Evolutionary conservation across 768 basidiomycete genomes (phyloP), one percentile per base, ranked within the genome.

Genomic region (Tylopilus cervinicoccineus): DNA sequence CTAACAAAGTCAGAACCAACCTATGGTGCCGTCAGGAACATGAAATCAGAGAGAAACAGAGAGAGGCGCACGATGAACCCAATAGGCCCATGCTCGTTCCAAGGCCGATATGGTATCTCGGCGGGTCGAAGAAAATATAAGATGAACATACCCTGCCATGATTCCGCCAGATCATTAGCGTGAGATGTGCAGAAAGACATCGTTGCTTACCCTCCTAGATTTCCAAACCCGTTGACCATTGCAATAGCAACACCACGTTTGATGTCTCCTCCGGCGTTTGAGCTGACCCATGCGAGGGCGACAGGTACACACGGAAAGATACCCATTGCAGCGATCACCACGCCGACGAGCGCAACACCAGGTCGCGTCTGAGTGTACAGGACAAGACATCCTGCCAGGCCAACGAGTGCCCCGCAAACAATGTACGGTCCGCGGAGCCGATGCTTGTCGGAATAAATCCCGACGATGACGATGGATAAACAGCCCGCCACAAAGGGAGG

Each of bases 181-280:
- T 12, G n/a, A 32, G 13, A 22, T 3, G 20, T 16, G 16, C 5
- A 8, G 29, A 27, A 26, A 36, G n/a, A n/a, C 33, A 67, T 68
- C 12, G 64, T 5, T 8, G 50, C 65, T 40, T 38, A 75, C 56
- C 79, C 79, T 50, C 80, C 79, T 14, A 81, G 58, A 53, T 80
- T 83, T n/a, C 76, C 80, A 36, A 79, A 47, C 12, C 76, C 77
- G 29, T 74, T 74, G 12, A 80, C 69, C 67, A 79, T 70, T 4
- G 76, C 82, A 24, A 81, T 57, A 0, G 72, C 70, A 8, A 76
- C 70, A 38, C 70, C 76, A 40, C 73, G 71, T 51, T 77, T 76
- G 36, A 75, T 45, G 44, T 79, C 78, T 14, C 81, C 79, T 22
- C 81, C 80, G 2, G 76, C 72, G 36, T 79, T 78, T 5, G 74